These are phyloP conservation scores for Phytophthora foliorum DNA, from an alignment of 352 stramenopile genomes.

Conservation along the genomic window DNA sequence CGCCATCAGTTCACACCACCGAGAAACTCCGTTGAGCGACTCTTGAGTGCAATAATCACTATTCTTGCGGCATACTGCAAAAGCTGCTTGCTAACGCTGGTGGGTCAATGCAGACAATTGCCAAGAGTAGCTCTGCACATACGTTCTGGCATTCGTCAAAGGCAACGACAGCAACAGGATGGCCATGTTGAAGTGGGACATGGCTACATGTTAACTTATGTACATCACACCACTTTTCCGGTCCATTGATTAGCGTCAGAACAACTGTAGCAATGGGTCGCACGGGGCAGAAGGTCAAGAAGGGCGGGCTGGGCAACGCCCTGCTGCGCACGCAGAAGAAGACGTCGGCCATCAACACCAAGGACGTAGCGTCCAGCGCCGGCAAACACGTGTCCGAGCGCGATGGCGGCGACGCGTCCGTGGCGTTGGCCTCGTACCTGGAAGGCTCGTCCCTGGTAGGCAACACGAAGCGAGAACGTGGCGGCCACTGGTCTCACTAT, in stretches of 20 bases:
- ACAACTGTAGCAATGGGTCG: conserved; percentile 61
- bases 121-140: neutral
- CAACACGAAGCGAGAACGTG: neutral
- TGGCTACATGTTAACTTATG: conserved; percentile 4
- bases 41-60: neutral
- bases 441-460: conserved; percentile 86
- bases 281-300: conserved; percentile 79
- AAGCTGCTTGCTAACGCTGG: neutral
- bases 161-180: neutral
- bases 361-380: conserved; percentile 83
- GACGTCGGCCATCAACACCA: conserved; percentile 67
- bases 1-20: conserved; percentile 7
- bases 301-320: conserved; percentile 77
- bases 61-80: neutral
- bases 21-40: conserved; percentile 11
- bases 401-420: conserved; percentile 84
- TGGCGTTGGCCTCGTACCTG: conserved; percentile 86
- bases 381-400: conserved; percentile 86
- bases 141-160: neutral
- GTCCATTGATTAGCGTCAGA: conserved; percentile 33
- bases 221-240: neutral
- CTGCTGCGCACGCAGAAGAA: conserved; percentile 86
- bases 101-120: neutral
- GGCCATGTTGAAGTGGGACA: conserved; percentile 15
- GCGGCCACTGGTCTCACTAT: neutral